phyloP scores from a whole-genome alignment of 176 grass and related monocot genomes.

The Aechmea fasciata region DNA sequence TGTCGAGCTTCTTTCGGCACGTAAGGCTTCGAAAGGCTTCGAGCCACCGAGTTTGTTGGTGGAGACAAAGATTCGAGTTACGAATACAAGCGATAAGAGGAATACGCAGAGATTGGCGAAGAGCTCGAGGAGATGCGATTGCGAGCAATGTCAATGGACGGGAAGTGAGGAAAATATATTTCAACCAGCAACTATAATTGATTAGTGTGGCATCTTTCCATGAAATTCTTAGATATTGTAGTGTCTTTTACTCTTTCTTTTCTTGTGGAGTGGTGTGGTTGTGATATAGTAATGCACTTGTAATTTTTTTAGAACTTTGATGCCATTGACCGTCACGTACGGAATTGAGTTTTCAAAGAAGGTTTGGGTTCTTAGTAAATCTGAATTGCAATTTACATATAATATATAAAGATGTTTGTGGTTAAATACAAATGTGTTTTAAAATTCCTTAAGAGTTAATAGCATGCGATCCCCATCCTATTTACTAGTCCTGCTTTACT shows the following conservation, averaged over 20 bases:
- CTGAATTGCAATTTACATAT: too few species aligned
- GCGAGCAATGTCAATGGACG: slow-evolving; percentile 33
- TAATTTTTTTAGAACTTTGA: too few species aligned
- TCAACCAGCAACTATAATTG: slow-evolving; percentile 36
- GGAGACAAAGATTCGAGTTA: slow-evolving; percentile 14
- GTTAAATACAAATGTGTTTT: too few species aligned
- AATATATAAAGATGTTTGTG: too few species aligned
- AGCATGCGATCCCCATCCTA: too few species aligned
- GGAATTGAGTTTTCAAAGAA: too few species aligned
- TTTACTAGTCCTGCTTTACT: too few species aligned
- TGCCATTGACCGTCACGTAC: too few species aligned
- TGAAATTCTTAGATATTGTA: background rate
- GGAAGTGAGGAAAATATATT: slow-evolving; percentile 59
- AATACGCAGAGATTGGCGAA: background rate
- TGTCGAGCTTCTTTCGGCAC: slow-evolving; percentile 15
- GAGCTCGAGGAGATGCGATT: slow-evolving; percentile 21
- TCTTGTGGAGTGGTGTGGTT: background rate
- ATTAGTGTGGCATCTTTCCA: background rate
- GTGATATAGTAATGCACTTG: background rate
- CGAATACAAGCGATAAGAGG: background rate
- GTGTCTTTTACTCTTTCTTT: background rate
- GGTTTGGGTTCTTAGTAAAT: too few species aligned
- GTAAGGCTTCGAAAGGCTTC: slow-evolving; percentile 9
- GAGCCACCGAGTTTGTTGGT: slow-evolving; percentile 36
- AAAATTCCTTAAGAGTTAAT: too few species aligned